These are phyloP conservation scores for Diaporthe australafricana DNA, from an alignment of 2,329 filamentous ascomycete genomes.

Conservation along the genomic window DNA sequence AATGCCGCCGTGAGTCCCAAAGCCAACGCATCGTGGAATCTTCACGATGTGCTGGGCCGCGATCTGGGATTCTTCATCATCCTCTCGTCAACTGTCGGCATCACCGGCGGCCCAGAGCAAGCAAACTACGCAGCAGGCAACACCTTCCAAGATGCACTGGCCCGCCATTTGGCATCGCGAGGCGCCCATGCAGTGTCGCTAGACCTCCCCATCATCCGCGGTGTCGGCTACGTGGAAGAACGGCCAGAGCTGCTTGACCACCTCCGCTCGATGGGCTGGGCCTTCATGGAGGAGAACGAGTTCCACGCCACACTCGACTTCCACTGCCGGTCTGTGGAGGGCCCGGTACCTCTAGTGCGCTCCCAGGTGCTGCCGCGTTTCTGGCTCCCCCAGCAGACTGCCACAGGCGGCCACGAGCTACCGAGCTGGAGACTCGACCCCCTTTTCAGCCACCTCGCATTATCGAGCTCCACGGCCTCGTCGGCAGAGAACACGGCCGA, in stretches of 20 bases:
- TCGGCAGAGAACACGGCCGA: not conserved
- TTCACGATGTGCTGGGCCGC: slow-evolving; percentile 4
- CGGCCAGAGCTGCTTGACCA: slow-evolving; percentile 41
- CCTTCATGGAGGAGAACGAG: slow-evolving; percentile 36
- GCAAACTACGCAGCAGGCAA: slow-evolving; percentile 42
- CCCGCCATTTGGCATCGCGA: slow-evolving; percentile 38
- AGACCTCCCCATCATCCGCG: slow-evolving; percentile 38
- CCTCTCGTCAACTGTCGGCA: slow-evolving; percentile 41
- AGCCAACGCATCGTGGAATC: slow-evolving; percentile 27
- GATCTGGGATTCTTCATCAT: slow-evolving; percentile 40
- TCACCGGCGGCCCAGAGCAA: slow-evolving; percentile 41
- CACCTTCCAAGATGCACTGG: slow-evolving; percentile 41
- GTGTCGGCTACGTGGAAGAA: slow-evolving; percentile 40
- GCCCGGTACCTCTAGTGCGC: not conserved
- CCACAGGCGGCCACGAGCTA: slow-evolving; percentile 39
- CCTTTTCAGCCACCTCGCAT: slow-evolving; percentile 41
- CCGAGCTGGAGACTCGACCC: slow-evolving; percentile 42
- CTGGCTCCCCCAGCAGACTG: slow-evolving; percentile 42
- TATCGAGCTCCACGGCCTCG: slow-evolving; percentile 27
- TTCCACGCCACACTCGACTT: slow-evolving; percentile 41
- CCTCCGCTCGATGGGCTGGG: slow-evolving; percentile 35
- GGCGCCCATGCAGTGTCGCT: slow-evolving; percentile 41
- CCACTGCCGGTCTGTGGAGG: slow-evolving; percentile 37
- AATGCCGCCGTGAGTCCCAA: slow-evolving; percentile 34
- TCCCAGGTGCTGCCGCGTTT: slow-evolving; percentile 43